Percentiles rank a stretch among this genome's conserved stretches.
Evolutionary conservation across 2,329 filamentous ascomycete genomes (phyloP).

Genomic region (Exserohilum rostratum): DNA sequence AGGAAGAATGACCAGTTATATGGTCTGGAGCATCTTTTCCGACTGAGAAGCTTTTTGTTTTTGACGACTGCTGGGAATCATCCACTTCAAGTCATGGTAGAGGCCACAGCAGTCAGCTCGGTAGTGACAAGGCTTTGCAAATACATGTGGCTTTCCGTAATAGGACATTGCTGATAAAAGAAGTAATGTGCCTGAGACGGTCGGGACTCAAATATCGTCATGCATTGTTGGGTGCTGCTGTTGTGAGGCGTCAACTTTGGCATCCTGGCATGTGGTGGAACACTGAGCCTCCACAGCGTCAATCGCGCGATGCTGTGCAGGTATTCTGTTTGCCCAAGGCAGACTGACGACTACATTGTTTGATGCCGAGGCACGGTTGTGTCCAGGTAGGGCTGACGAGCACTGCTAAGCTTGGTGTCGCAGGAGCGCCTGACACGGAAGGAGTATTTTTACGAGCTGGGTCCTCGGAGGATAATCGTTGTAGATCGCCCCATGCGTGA

Average conservation of each 20-base stretch:
- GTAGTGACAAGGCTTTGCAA: no score
- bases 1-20: no score
- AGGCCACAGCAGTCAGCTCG: no score
- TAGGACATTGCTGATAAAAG: no score
- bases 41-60: no score
- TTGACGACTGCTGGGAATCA: no score
- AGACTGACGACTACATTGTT: conserved; percentile 3
- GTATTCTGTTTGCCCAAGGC: conserved; percentile 8
- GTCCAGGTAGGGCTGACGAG: conserved; percentile 3
- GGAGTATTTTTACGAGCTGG: background rate
- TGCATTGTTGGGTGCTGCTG: no score
- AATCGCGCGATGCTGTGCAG: conserved; percentile 6
- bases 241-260: background rate
- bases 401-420: background rate
- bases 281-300: conserved; percentile 4
- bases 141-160: no score
- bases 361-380: background rate
- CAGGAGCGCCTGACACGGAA: conserved; percentile 5
- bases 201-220: no score
- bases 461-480: conserved; percentile 7
- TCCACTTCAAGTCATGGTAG: no score
- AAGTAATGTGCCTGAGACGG: no score
- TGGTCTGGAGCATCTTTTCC: no score
- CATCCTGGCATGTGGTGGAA: conserved; percentile 3
- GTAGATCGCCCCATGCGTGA: background rate